Percentiles rank a stretch among this genome's conserved stretches.
These are phyloP conservation scores for Sarocladium kiliense DNA, from an alignment of 2,329 filamentous ascomycete species.

Conservation along the genomic window DNA sequence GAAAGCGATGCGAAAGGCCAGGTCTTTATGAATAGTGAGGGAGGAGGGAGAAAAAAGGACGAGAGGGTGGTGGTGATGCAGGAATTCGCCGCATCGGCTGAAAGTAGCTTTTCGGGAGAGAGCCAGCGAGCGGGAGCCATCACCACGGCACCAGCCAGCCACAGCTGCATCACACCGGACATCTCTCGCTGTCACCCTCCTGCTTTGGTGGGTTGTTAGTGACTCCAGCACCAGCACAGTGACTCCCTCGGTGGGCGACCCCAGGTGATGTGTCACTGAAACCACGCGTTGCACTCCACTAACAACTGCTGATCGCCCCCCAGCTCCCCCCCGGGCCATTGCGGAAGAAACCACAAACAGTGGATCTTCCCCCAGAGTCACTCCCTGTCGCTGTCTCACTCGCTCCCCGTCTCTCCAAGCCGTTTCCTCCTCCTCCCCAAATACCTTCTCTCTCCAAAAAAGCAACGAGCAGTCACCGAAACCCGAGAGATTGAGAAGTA, in stretches of 20 bases:
- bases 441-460: no score
- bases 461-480: no score
- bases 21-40: conserved; percentile 8
- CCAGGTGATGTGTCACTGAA: not conserved
- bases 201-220: no score
- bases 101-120: conserved; percentile 5
- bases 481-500: no score
- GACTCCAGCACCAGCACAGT: not conserved
- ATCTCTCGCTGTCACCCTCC: no score
- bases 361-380: not conserved
- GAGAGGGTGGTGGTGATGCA: conserved; percentile 10
- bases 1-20: not conserved
- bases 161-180: not conserved
- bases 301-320: not conserved
- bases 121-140: not conserved
- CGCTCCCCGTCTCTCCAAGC: no score
- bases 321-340: not conserved
- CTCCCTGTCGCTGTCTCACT: no score
- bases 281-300: not conserved
- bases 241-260: not conserved
- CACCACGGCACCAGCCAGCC: not conserved
- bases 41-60: conserved; percentile 8
- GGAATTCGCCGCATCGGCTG: conserved; percentile 8
- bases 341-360: not conserved
- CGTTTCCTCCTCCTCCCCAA: no score